Percentiles rank a stretch among this genome's conserved stretches.
Conservation (phyloP, 1,284 basidiomycete genomes). For the Boletus mariae region DNA sequence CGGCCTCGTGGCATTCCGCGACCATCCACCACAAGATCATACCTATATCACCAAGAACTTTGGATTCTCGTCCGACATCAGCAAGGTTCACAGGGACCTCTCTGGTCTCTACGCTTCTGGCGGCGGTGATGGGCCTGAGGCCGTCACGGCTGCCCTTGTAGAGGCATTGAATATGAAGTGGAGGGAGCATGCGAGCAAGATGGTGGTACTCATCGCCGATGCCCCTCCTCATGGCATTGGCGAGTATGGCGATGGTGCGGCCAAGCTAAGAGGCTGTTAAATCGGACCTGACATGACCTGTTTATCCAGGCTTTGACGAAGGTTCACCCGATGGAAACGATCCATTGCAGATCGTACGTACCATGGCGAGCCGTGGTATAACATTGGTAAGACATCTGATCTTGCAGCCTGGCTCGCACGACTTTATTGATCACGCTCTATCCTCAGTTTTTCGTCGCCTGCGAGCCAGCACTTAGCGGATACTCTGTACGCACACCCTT, state of each 20-base stretch:
- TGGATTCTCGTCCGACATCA: slow-evolving; percentile 91
- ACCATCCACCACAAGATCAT: slow-evolving; percentile 95
- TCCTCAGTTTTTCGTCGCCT: slow-evolving; percentile 91
- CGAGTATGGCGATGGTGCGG: slow-evolving; percentile 86
- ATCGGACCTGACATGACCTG: slow-evolving; percentile 14
- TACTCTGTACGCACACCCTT: slow-evolving; percentile 64
- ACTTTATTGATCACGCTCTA: not conserved
- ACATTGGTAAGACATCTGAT: slow-evolving; percentile 57
- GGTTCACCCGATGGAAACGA: slow-evolving; percentile 93
- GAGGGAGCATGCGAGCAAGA: slow-evolving; percentile 87
- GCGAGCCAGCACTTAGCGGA: slow-evolving; percentile 94
- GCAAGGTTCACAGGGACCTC: slow-evolving; percentile 82
- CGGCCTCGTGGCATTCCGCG: slow-evolving; percentile 86
- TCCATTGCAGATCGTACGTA: slow-evolving; percentile 82
- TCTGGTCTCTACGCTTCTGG: slow-evolving; percentile 87
- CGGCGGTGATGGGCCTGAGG: slow-evolving; percentile 97
- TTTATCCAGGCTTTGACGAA: slow-evolving; percentile 72
- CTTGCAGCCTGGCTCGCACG: not conserved
- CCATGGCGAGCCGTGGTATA: slow-evolving; percentile 90
- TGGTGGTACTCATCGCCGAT: slow-evolving; percentile 95
- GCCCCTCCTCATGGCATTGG: slow-evolving; percentile 95
- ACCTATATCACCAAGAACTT: slow-evolving; percentile 92
- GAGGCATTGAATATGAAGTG: slow-evolving; percentile 89
- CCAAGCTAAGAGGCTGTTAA: not conserved
- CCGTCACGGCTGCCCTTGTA: slow-evolving; percentile 90